These are phyloP conservation scores for Cordia subcordata DNA, from an alignment of 257 asterid genomes.

Conservation along the genomic window DNA sequence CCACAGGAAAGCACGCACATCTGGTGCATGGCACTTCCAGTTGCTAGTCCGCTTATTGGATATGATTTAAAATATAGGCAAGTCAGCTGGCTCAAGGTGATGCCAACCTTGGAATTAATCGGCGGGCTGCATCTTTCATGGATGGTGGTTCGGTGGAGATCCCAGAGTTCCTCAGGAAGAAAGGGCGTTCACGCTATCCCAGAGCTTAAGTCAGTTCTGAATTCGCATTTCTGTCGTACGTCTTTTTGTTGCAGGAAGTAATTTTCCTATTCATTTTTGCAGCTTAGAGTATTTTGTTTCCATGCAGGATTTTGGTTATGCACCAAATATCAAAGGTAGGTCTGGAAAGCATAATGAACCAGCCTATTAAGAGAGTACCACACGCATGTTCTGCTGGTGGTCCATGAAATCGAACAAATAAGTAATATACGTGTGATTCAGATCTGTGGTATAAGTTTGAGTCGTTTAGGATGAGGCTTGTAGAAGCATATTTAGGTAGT, in stretches of 20 bases:
- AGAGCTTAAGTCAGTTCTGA: conserved; percentile 48
- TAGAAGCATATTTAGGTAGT: not conserved
- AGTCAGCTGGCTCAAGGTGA: conserved; percentile 63
- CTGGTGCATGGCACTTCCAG: not conserved
- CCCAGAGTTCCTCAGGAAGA: conserved; percentile 88
- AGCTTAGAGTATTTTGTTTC: conserved; percentile 4
- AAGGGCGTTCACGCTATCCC: conserved; percentile 81
- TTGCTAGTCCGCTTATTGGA: not conserved
- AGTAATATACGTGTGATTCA: too few species aligned
- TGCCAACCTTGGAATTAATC: conserved; percentile 42
- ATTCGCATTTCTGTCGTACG: not conserved
- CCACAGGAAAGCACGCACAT: not conserved
- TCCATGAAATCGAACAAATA: not conserved
- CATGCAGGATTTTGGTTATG: conserved; percentile 36
- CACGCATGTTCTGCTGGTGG: not conserved
- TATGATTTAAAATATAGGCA: conserved; percentile 34
- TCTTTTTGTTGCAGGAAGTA: not conserved
- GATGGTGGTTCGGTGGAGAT: conserved; percentile 80
- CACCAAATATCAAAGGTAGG: conserved; percentile 14
- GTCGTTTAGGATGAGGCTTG: not conserved
- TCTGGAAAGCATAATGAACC: not conserved
- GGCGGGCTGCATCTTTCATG: conserved; percentile 60
- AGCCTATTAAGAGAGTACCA: too few species aligned
- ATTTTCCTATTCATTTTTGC: not conserved
- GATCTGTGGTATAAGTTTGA: not conserved